phyloP scores from a whole-genome alignment of 257 asterid genomes.

The Solanum chiquidenum region DNA sequence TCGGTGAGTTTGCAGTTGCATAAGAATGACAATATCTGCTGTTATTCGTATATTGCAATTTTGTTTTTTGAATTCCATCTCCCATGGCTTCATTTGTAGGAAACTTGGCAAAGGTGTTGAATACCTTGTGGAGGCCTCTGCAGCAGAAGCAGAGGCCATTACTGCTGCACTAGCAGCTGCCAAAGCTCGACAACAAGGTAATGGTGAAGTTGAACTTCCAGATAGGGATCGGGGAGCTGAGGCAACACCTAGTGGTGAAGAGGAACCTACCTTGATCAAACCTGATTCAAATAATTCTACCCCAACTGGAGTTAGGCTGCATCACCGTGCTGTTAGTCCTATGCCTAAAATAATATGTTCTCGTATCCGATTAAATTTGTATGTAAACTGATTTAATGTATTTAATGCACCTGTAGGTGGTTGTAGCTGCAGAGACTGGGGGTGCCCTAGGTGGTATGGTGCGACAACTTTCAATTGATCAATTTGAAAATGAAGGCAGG shows the following conservation, averaged over 20 bases:
- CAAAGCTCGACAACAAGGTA: constrained; percentile 89
- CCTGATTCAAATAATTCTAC: constrained; percentile 72
- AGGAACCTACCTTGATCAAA: constrained; percentile 57
- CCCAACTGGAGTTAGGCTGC: constrained; percentile 95
- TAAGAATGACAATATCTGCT: constrained; percentile 3
- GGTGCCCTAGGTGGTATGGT: constrained; percentile 84
- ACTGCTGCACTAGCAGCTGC: constrained; percentile 96
- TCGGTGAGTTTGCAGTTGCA: constrained; percentile 39
- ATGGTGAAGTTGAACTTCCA: constrained; percentile 84
- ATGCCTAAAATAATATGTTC: background rate
- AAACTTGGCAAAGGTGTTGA: constrained; percentile 87
- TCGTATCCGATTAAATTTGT: background rate
- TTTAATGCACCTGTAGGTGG: constrained; percentile 39
- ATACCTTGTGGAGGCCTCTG: constrained; percentile 93
- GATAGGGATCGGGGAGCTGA: constrained; percentile 98
- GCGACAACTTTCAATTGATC: constrained; percentile 69
- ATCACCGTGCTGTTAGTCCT: constrained; percentile 90
- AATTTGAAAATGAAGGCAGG: constrained; percentile 76
- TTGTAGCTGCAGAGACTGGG: constrained; percentile 74
- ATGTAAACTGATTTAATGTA: background rate
- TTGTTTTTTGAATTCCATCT: background rate
- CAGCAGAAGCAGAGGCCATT: constrained; percentile 99
- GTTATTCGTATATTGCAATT: background rate
- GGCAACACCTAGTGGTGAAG: constrained; percentile 96
- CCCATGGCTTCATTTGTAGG: constrained; percentile 20